phyloP scores from a whole-genome alignment of 257 asterid species.

The Solanum okadae region DNA sequence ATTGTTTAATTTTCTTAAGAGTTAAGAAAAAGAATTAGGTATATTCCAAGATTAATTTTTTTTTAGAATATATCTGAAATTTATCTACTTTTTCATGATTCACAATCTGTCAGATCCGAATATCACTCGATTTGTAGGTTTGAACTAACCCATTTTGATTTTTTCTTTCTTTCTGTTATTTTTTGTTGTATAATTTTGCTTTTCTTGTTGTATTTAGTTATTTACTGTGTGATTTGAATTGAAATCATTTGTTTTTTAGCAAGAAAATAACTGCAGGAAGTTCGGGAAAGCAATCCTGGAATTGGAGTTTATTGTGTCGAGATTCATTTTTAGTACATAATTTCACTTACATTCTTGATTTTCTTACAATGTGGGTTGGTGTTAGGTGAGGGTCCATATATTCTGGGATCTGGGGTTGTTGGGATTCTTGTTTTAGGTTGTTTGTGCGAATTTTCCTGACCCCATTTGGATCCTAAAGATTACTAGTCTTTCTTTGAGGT shows the following conservation, averaged over 20 bases:
- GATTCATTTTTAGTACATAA: neutral
- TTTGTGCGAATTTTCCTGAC: neutral
- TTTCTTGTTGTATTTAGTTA: neutral
- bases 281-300: conserved; percentile 7
- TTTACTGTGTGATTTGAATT: conserved; percentile 6
- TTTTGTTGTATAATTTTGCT: neutral
- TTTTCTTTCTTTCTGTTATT: neutral
- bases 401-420: conserved; percentile 32
- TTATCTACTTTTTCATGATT: neutral
- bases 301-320: neutral
- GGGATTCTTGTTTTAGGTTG: neutral
- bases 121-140: conserved; percentile 14
- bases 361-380: conserved; percentile 46
- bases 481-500: neutral
- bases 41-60: neutral
- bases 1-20: neutral
- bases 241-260: conserved; percentile 6
- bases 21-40: neutral
- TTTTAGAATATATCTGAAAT: neutral
- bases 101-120: conserved; percentile 47
- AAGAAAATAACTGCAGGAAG: conserved; percentile 14
- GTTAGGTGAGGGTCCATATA: conserved; percentile 17
- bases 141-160: neutral
- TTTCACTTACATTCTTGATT: conserved; percentile 1
- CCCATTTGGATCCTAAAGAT: conserved; percentile 8